Evolutionary conservation across 345 rosid species (phyloP).

Genomic region (Pugionium dolabratum): DNA sequence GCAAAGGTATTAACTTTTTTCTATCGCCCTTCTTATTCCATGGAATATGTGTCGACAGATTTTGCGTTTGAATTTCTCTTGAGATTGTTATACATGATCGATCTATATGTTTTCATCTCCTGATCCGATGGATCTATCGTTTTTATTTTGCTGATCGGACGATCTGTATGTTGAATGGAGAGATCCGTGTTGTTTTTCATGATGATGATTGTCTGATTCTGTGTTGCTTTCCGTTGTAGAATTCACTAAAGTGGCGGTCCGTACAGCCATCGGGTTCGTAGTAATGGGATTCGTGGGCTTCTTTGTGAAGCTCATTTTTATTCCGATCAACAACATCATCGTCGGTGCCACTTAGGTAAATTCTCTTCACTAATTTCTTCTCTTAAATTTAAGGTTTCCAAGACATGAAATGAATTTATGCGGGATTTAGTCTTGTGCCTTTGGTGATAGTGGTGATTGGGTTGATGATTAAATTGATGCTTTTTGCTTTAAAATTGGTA

Average conservation of each 20-base stretch:
- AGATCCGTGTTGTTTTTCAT: slow-evolving; percentile 2
- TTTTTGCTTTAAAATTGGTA: not conserved
- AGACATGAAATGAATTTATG: not conserved
- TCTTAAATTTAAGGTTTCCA: not conserved
- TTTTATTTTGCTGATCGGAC: not conserved
- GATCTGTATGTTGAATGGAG: slow-evolving; percentile 16
- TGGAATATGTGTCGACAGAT: not conserved
- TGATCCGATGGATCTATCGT: slow-evolving; percentile 21
- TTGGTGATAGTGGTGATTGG: not conserved
- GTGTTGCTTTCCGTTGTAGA: slow-evolving; percentile 37
- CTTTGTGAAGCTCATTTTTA: slow-evolving; percentile 75
- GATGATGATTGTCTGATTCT: slow-evolving; percentile 6
- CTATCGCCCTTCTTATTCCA: not conserved
- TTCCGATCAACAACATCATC: slow-evolving; percentile 71
- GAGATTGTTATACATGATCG: not conserved
- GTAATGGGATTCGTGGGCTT: slow-evolving; percentile 84
- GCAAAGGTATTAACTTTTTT: slow-evolving; percentile 49
- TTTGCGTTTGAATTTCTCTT: not conserved
- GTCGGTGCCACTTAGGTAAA: slow-evolving; percentile 50
- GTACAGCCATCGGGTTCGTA: slow-evolving; percentile 80
- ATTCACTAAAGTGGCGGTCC: slow-evolving; percentile 79
- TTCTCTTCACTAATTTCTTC: not conserved
- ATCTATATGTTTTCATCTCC: not conserved
- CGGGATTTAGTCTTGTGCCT: not conserved
- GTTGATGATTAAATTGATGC: not conserved